Evolutionary conservation across 108 stramenopile genomes (phyloP), one percentile per base, ranked within the genome.

Genomic region (Cyclotella atomus): DNA sequence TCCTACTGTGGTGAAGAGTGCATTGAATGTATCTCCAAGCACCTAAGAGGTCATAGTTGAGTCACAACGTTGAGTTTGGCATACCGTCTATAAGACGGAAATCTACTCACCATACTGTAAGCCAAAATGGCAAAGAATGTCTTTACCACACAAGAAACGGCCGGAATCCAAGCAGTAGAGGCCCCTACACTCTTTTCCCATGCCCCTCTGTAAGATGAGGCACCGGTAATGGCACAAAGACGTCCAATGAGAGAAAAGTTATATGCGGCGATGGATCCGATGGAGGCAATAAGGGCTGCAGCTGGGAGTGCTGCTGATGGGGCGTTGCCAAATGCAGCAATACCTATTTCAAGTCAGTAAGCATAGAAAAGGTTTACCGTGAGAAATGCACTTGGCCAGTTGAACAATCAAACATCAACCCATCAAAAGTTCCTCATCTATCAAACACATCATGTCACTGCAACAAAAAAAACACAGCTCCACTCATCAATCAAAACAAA

Each of bases 291-390:
- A 15, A 96, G 70, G 6, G 61, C 69, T 6, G 88, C 77, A 21
- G 95, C 95, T 38, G 97, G 98, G 16, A 96, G 33, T 44, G 95
- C 72, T 16, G 96, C 98, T 5, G 91, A 88, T 20, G 96, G 95
- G 16, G 81, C 87, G 70, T 90, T 84, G 14, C 90, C 93, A 77
- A 92, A 98, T 0, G 94, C 95, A 20, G 98, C 98, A 57, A 97
- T 91, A 24, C 98, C 98, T 62, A 21, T 10, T 3, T 20, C 44
- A 35, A 7, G 30, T 0, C 24, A 55, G 49, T 28, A 25, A 24
- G 8, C 20, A 21, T 17, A 4, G 3, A 4, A 30, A 15, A 20
- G 30, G 41, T 6, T 20, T 49, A 14, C n/a, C 12, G 33, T 17
- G 28, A 68, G 34, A 68, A 55, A 38, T 49, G 9, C 38, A 33